These are phyloP conservation scores for Porcisia hertigi DNA, from an alignment of 208 protist genomes.

Conservation along the genomic window DNA sequence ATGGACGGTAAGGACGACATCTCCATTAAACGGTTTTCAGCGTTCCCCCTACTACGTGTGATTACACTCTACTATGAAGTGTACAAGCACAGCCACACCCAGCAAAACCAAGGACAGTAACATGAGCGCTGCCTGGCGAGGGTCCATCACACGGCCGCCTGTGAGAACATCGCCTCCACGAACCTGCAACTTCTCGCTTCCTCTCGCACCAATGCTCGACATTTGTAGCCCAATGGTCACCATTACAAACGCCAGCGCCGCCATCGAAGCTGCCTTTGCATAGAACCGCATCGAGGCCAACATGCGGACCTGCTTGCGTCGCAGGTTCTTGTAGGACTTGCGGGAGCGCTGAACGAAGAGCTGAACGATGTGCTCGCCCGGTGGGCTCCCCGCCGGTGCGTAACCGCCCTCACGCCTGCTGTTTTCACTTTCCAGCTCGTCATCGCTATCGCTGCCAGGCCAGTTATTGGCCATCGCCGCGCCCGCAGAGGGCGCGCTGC, in stretches of 20 bases:
- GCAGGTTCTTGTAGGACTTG: slow-evolving; percentile 17
- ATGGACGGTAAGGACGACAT: no score
- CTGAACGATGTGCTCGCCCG: slow-evolving; percentile 18
- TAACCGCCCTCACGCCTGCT: neutral
- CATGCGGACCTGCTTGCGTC: neutral
- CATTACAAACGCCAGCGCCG: neutral
- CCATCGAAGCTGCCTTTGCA: neutral
- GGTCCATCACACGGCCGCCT: neutral
- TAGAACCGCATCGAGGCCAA: neutral
- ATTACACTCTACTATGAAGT: neutral
- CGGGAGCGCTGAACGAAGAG: slow-evolving; percentile 21
- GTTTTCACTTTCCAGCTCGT: neutral
- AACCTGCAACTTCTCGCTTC: neutral
- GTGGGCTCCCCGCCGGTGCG: slow-evolving; percentile 11
- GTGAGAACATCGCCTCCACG: neutral
- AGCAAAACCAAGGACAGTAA: neutral
- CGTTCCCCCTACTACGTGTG: neutral
- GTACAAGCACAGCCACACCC: neutral
- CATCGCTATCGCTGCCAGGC: slow-evolving; percentile 12
- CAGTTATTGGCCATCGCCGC: slow-evolving; percentile 5
- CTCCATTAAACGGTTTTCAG: no score
- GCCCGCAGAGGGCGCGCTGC: neutral
- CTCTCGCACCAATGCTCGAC: neutral
- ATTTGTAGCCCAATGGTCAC: slow-evolving; percentile 4
- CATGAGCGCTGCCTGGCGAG: neutral